Evolutionary conservation across 139 green algal genomes (phyloP), one percentile per base, ranked within the genome.

Genomic region (Spirogloea muscicola): DNA sequence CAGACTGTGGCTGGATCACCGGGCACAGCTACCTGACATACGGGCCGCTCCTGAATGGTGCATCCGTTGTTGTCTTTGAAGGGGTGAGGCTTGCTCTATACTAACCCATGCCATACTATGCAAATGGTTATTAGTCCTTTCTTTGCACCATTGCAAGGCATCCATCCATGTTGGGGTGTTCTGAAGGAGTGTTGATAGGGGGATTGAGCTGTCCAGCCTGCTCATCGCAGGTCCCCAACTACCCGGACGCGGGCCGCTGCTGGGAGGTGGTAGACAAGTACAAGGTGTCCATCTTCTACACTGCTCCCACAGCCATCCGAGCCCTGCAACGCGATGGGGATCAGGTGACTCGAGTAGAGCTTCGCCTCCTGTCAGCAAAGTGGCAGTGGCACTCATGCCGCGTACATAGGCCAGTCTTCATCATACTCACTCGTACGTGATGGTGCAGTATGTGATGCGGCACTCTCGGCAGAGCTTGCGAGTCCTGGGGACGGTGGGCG

Each of bases 1-100:
- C 93, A 1, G 93, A 97, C 86, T 96, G 93, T 77, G 94, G 94
- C 25, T 99, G 94, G 94, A 97, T 99, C 84, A 99, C 94, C 0
- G 90, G 82, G 3, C 84, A 90, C 77, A 79, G 76, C 40, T 88
- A 88, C 77, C 31, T 88, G n/a, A 43, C 79, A 16, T 89, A 88
- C 65, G 84, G 88, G 1, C 94, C 94, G 0, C 81, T 98, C 78
- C 84, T 98, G 21, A 91, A 91, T 69, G 87, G 91, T 6, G 91
- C 86, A 4, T 87, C 60, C 10, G 62, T 81, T 29, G 60, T 98
- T 3, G 72, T 99, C 43, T 98, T 97, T 85, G 94, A 97, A 82
- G 93, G 93, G 13, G 87, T 95, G 34, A 66, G 69, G 10, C 42
- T n/a, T n/a, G n/a, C n/a, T n/a, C n/a, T n/a, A n/a, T n/a, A n/a